Percentiles rank a stretch among this genome's conserved stretches.
Evolutionary conservation across 768 basidiomycete species (phyloP).

Genomic region (Multifurca ochricompacta): DNA sequence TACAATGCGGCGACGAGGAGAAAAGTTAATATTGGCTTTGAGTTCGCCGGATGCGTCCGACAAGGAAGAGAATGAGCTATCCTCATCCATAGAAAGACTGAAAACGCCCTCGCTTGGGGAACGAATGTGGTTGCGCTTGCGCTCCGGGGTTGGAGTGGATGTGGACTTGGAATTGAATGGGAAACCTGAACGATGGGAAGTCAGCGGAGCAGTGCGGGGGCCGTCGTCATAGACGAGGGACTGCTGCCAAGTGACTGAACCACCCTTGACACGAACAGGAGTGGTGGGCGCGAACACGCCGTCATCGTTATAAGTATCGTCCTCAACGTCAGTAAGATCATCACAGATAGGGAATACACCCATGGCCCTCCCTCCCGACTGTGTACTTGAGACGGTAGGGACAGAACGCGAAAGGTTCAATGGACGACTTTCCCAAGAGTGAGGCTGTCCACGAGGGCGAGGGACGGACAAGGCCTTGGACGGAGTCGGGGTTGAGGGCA

Average conservation of each 20-base stretch:
- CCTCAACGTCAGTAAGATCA: constrained; percentile 47
- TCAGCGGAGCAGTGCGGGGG: constrained; percentile 44
- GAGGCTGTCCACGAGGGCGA: constrained; percentile 22
- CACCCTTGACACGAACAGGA: constrained; percentile 36
- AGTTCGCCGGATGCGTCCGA: constrained; percentile 34
- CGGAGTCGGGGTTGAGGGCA: constrained; percentile 32
- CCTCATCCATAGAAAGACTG: constrained; percentile 67
- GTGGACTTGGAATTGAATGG: constrained; percentile 33
- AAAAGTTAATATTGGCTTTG: constrained; percentile 29
- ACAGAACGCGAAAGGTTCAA: constrained; percentile 43
- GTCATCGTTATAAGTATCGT: constrained; percentile 24
- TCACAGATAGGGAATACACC: constrained; percentile 63
- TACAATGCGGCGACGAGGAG: constrained; percentile 16
- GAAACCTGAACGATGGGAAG: constrained; percentile 29
- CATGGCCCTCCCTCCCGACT: constrained; percentile 28
- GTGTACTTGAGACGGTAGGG: constrained; percentile 32
- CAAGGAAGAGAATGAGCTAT: constrained; percentile 32
- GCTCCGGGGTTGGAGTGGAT: constrained; percentile 34
- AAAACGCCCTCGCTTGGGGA: constrained; percentile 72
- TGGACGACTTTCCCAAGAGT: not conserved
- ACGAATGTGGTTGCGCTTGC: constrained; percentile 40
- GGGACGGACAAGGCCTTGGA: constrained; percentile 46
- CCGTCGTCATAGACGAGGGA: constrained; percentile 31
- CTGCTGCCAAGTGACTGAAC: constrained; percentile 28
- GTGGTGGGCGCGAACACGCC: constrained; percentile 43